These are phyloP conservation scores for Stropharia rugosoannulata DNA, from an alignment of 768 basidiomycete species.

Conservation along the genomic window DNA sequence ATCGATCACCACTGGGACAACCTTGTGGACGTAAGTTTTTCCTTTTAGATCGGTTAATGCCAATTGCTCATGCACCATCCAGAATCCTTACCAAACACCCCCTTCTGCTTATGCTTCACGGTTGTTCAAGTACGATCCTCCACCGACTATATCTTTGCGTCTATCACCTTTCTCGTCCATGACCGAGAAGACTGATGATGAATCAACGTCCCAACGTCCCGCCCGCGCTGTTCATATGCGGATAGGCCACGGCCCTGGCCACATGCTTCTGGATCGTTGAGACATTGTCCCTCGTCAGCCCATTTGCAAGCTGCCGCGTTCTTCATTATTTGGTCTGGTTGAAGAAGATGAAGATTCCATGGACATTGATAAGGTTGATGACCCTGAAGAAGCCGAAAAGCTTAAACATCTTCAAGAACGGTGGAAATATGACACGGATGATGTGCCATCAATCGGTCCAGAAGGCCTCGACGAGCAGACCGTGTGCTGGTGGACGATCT, in stretches of 20 bases:
- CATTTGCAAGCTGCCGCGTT: constrained; percentile 20
- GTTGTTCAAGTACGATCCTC: constrained; percentile 63
- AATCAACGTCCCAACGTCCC: constrained; percentile 24
- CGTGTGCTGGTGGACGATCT: constrained; percentile 73
- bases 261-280: constrained; percentile 73
- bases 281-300: constrained; percentile 19
- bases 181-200: constrained; percentile 22
- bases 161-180: constrained; percentile 22
- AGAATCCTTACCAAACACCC: constrained; percentile 60
- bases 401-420: constrained; percentile 44
- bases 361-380: constrained; percentile 32
- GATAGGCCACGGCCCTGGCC: constrained; percentile 81
- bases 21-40: constrained; percentile 64
- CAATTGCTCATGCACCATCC: constrained; percentile 1
- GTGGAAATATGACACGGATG: constrained; percentile 73
- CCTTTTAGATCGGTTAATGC: neutral
- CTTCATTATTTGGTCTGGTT: constrained; percentile 25
- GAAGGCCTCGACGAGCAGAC: constrained; percentile 66
- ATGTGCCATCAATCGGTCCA: constrained; percentile 51
- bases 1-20: constrained; percentile 86
- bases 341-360: constrained; percentile 30
- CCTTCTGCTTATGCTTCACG: constrained; percentile 49
- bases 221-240: constrained; percentile 66
- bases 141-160: constrained; percentile 33
- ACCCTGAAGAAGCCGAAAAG: constrained; percentile 38